Evolutionary conservation across 495 filamentous ascomycete genomes (phyloP), one percentile per base, ranked within the genome.

Genomic region (Cudoniella acicularis): DNA sequence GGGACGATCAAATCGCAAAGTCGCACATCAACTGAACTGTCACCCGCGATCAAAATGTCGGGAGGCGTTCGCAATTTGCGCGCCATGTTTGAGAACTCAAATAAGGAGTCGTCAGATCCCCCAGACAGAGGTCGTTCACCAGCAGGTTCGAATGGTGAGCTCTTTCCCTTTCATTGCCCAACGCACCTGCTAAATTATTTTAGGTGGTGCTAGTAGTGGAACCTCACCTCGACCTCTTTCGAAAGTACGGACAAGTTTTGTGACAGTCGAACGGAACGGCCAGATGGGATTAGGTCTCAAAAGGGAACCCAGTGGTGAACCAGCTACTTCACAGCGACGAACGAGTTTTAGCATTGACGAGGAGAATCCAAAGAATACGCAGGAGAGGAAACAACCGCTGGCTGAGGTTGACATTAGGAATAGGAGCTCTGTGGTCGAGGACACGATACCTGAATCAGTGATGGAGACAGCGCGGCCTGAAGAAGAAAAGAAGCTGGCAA

Each of bases 241-340:
- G 53, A 92, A 88, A 72, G 84, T 96, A 48, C 83, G 90, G 55
- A 90, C 91, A 27, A 91, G 82, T 67, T 96, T 96, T 69, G 83
- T 96, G 46, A 82, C 88, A 1, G 85, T 96, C 16, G 89, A 92
- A 58, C 79, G 79, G 55, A 80, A 78, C 67, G 81, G 78, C 46
- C 72, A 76, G 42, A 70, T 79, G 49, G 78, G 77, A 45, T 10
- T 66, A 27, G 64, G 64, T 20, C 25, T 69, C n/a, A 59, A 49
- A 26, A 62, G 56, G 26, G 64, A 69, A 10, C 62, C 45, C 18
- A 64, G 60, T 46, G 50, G 54, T 59, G 61, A 69, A 48, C 57
- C 61, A 21, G 67, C 59, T 40, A 46, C 64, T 48, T 36, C 50
- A 17, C 60, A 61, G 52, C 46, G 64, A 48, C 57, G 61, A 50